Evolutionary conservation across 1,284 basidiomycete genomes (phyloP), one percentile per base, ranked within the genome.

Genomic region (Cryptococcus jaspeensis): DNA sequence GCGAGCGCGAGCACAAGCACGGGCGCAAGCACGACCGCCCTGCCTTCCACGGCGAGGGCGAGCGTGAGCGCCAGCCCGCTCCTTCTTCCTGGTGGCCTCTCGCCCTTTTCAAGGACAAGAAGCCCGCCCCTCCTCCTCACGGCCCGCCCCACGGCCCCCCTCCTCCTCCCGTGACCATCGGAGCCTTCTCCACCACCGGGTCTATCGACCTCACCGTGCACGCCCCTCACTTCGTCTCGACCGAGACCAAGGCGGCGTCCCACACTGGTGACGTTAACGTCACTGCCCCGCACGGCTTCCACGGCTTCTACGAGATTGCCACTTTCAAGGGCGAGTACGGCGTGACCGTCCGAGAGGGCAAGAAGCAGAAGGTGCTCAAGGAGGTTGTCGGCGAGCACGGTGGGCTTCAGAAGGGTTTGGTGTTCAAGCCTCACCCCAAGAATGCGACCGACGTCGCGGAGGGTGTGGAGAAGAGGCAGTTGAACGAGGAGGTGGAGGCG

Each of bases 181-280:
- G 50, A 20, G 70, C 67, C 5, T 58, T 56, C 44, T 63, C 69
- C n/a, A 50, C 60, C 12, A 64, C 61, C 16, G 67, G 70, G 20
- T 46, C 55, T 13, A 52, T 72, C 41, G 52, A 59, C 16, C 58
- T 73, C n/a, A 48, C 51, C 32, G 53, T 72, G 47, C 54, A 58
- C 40, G 45, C 48, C 18, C 43, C 51, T 18, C 49, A 53, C n/a
- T 61, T 60, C 53, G 57, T 64, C 36, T 60, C 59, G 20, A 53
- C 62, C 18, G 50, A 62, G 28, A 57, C 76, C 60, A 76, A 75
- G 56, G 72, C 75, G 13, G 64, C 74, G 48, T 63, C 72, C 0
- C 69, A 76, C 55, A 61, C 73, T 9, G 77, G 75, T 41, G 72
- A 77, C 57, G 73, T 80, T 23, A 57, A 66, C 9, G 68, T 70